Base-by-base conservation (phyloP, 1,284 basidiomycete genomes). In the Puccinia hordei region DNA sequence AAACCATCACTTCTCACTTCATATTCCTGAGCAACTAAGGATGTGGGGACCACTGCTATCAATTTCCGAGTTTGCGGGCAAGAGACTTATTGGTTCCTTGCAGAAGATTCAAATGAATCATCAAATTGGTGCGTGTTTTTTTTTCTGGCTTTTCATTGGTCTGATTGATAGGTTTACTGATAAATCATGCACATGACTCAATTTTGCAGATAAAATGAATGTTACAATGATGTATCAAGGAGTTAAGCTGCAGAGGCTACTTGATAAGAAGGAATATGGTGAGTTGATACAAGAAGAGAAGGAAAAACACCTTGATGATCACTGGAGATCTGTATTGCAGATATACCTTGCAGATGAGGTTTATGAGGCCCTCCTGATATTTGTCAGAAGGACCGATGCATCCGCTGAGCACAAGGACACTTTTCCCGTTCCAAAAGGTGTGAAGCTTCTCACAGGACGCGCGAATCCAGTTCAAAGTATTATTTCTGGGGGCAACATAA, bases 1-100 rank as follows among this genome's bases (percentile, higher is more conserved):
- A 1, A 74, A 63, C 53, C 73, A 74, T 46, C 73, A 74, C 44
- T 74, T 24, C 27, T 9, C 57, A 6, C 73, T 74, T n/a, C 73
- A 44, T 24, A 74, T 74, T 13, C 73, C 55, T 9, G 55, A 74
- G 22, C 57, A 44, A 35, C 33, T 74, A 6, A 61, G 44, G 57
- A 22, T n/a, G 12, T 74, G 73, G 73, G 73, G 73, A 15, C 73
- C 57, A 38, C 53, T 63, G 22, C 33, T 27, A 59, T 27, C 35
- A 4, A 41, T 74, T 35, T 38, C 73, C 15, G 73, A 74, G 57
- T 74, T 74, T 63, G 35, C 73, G 1, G 73, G 73, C 13, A 51
- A 74, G 27, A 27, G 41, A 46, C 33, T 61, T 15, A 46, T 61
- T 44, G 73, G 73, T 24, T 46, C 38, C 27, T 61, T 46, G 2